Evolutionary conservation across 768 basidiomycete species (phyloP).

Genomic region (Dendrothele bispora): DNA sequence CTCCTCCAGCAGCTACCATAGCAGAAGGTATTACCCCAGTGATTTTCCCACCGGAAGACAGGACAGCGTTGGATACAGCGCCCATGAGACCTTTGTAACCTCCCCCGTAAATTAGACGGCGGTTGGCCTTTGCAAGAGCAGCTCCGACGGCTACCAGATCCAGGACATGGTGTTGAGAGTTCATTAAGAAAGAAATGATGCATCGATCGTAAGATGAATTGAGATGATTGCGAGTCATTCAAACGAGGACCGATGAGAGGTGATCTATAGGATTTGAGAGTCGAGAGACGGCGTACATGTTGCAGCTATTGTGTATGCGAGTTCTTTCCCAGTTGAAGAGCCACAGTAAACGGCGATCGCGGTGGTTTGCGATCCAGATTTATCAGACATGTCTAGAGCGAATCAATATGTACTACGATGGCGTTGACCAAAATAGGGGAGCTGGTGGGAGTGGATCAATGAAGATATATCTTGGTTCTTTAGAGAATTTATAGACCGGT

Average conservation of each 20-base stretch:
- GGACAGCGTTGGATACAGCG: slow-evolving; percentile 61
- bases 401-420: too few relatives aligned
- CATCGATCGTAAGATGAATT: too few relatives aligned
- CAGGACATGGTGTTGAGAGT: slow-evolving; percentile 6
- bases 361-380: background rate
- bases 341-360: slow-evolving; percentile 83
- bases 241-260: too few relatives aligned
- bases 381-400: too few relatives aligned
- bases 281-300: slow-evolving; percentile 51
- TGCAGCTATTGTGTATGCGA: slow-evolving; percentile 67
- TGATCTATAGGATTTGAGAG: too few relatives aligned
- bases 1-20: slow-evolving; percentile 66
- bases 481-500: too few relatives aligned
- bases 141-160: slow-evolving; percentile 76
- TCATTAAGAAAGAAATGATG: slow-evolving; percentile 1
- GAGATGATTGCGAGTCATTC: too few relatives aligned
- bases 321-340: slow-evolving; percentile 62
- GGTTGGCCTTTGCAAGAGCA: slow-evolving; percentile 59
- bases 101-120: slow-evolving; percentile 84
- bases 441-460: too few relatives aligned
- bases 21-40: slow-evolving; percentile 80
- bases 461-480: too few relatives aligned
- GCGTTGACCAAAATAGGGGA: too few relatives aligned
- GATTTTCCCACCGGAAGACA: slow-evolving; percentile 67
- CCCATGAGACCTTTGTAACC: slow-evolving; percentile 88